Base-by-base conservation (phyloP, 1,139 yeast species). In the Pichia sp. region DNA sequence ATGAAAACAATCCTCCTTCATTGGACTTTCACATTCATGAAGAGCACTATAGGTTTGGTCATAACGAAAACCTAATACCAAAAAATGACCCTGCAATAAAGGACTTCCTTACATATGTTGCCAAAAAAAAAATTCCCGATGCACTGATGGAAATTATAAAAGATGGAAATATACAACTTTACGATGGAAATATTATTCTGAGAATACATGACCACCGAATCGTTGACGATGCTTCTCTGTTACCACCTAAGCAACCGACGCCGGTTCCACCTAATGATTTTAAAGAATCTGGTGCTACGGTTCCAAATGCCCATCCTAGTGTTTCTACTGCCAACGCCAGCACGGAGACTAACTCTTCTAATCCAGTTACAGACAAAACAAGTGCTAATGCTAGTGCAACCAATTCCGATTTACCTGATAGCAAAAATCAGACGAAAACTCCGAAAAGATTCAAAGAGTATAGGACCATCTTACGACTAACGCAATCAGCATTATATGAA, bases 21-120 rank as follows among this genome's bases (percentile, higher is more conserved):
- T 71, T 93, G 57, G 95, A 85, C 59, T 83, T 93, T 62, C 97
- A 93, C 65, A 90, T 93, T 42, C 92, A 87, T 70, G 95, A 89
- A 63, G 88, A 89, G 51, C 96, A 92, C 70, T 93, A 84, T 68
- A 79, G 95, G 58, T 90, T 87, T 72, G 87, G 87, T 57, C 84
- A 83, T 63, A 81, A 76, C 64, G 95, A 95, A 51, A 85, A 88
- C 49, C 82, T 88, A 16, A 83, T 93, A 51, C 95, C 96, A 27
- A 87, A 87, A 65, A 80, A 80, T 63, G 87, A 89, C 56, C 87
- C 91, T n/a, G 80, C 88, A 71, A 81, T 89, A 55, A 87, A 85
- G 65, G 85, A 81, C 52, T 93, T 93, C 64, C 73, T 93, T 59
- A 84, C 85, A 60, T 88, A 84, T 67, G 87, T 92, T 9, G 84